Evolutionary conservation across 2,329 filamentous ascomycete species (phyloP), one percentile per base, ranked within the genome.

Genomic region (Colletotrichum orbiculare): DNA sequence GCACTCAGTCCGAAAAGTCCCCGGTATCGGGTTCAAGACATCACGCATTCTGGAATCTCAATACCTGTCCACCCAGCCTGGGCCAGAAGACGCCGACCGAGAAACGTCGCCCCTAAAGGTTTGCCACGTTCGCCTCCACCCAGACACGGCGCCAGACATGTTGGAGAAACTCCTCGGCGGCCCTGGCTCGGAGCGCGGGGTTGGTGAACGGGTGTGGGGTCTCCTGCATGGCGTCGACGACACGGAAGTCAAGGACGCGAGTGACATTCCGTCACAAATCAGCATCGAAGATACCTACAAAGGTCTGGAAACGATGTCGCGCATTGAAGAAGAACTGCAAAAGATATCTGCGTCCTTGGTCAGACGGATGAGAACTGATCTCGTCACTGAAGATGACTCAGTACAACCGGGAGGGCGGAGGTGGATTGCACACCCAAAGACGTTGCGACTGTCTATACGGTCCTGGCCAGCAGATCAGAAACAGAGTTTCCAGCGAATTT

Each of bases 281-380:
- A 96, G 93, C 75, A 96, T 98, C 68, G 95, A 98, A 74, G 94
- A 98, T 77, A 96, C 93, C 13, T 98, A 97, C 75, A 85, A 87
- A 33, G 87, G 89, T 0, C 81, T 97, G 1, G 86, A 91, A 69
- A 88, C 83, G 0, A 74, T 90, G 55, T 76, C 86, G 1, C 84
- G 89, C 64, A 87, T 96, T 37, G 78, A 81, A 46, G 87, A 86
- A 67, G 90, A 96, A 76, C 81, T 97, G 45, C 77, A 81, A n/a
- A 83, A 86, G 65, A 80, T 97, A 2, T 84, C 91, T 0, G 82
- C 80, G 11, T 93, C 91, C 69, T 81, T 98, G 9, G 76, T 97
- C 11, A 86, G 87, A 38, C 86, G 94, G 38, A 94, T 97, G 91
- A 88, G 90, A 47, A 79, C 85, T 1, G 95, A 98, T 73, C 83